phyloP scores from a whole-genome alignment of 225 moss, liverwort and hornwort species.

The Physcomitrium patens region DNA sequence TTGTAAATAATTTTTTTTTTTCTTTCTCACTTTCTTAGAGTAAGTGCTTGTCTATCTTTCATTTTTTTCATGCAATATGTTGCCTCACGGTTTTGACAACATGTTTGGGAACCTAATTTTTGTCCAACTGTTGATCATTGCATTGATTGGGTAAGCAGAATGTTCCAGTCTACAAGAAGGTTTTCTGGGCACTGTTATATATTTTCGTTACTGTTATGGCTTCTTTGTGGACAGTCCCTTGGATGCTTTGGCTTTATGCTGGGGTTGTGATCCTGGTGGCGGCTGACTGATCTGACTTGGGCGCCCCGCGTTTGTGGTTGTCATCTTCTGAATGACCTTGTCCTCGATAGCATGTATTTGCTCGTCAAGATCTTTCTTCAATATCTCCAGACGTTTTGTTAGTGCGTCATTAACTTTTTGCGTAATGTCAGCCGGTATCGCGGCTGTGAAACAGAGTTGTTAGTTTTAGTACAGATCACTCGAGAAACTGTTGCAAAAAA shows the following conservation, averaged over 20 bases:
- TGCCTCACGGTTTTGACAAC: no score
- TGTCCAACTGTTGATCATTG: no score
- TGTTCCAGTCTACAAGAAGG: no score
- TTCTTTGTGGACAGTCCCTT: slow-evolving; percentile 31
- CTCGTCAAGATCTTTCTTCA: slow-evolving; percentile 77
- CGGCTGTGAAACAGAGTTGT: slow-evolving; percentile 48
- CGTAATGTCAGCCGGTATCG: slow-evolving; percentile 80
- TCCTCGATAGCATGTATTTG: slow-evolving; percentile 75
- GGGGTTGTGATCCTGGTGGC: no score
- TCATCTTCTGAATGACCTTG: slow-evolving; percentile 60
- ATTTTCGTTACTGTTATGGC: neutral
- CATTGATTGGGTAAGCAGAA: no score
- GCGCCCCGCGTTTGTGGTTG: slow-evolving; percentile 41
- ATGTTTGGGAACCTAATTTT: no score
- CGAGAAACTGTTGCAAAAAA: neutral
- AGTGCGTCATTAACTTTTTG: slow-evolving; percentile 73
- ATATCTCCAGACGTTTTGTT: slow-evolving; percentile 62
- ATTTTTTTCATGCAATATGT: no score
- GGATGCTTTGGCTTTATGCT: neutral
- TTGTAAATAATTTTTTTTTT: slow-evolving; percentile 25
- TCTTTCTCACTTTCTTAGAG: neutral
- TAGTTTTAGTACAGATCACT: slow-evolving; percentile 2
- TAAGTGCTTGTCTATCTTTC: no score
- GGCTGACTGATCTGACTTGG: slow-evolving; percentile 33
- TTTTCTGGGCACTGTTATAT: no score